Conservation (phyloP, 2,329 filamentous ascomycete species). For the Talaromyces sp. region DNA sequence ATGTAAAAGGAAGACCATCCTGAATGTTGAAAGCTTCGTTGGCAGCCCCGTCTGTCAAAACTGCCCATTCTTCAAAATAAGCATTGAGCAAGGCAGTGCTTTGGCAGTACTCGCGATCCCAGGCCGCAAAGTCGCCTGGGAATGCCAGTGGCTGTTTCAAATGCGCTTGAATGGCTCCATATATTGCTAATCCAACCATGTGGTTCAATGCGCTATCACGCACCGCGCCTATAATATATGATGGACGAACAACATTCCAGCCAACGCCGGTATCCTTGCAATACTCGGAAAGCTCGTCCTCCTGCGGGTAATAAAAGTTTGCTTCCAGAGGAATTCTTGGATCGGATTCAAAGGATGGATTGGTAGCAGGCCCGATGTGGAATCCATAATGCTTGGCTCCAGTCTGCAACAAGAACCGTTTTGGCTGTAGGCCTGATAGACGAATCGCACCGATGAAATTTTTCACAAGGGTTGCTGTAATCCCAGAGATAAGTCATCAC, state of each 20-base stretch:
- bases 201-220: conserved; percentile 3
- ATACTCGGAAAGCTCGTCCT: conserved; percentile 1
- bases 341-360: conserved; percentile 4
- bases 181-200: conserved; percentile 3
- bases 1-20: conserved; percentile 1
- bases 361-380: conserved; percentile 6
- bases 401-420: conserved; percentile 5
- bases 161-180: conserved; percentile 3
- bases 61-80: conserved; percentile 7
- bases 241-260: conserved; percentile 6
- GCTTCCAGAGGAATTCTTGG: conserved; percentile 2
- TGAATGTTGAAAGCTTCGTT: conserved; percentile 8
- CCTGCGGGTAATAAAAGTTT: conserved; percentile 8
- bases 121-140: conserved; percentile 1
- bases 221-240: conserved; percentile 7
- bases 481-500: neutral
- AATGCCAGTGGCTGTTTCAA: conserved; percentile 2
- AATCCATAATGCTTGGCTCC: conserved; percentile 7
- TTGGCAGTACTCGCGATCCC: conserved; percentile 8
- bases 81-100: conserved; percentile 5
- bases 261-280: conserved; percentile 1
- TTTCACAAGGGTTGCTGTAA: neutral
- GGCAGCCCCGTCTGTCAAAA: conserved; percentile 1
- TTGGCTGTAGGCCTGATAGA: neutral
- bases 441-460: conserved; percentile 2